Evolutionary conservation across 2,329 filamentous ascomycete species (phyloP), one percentile per base, ranked within the genome.

Genomic region (Tolypocladium capitatum): DNA sequence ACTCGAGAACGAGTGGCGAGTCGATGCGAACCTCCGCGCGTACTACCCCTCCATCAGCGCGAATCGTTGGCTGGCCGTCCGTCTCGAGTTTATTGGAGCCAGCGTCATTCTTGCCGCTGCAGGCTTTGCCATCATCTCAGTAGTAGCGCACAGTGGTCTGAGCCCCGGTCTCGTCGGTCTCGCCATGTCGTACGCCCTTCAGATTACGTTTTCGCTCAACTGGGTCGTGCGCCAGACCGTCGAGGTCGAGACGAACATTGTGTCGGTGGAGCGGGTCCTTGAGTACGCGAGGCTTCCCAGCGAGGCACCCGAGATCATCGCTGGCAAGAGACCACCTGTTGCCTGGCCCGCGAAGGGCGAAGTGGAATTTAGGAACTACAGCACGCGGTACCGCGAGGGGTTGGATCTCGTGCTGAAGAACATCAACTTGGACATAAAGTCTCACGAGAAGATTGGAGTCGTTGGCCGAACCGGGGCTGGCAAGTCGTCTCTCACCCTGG

Each of bases 231-330:
- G 94, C 50, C 92, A 98, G 68, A 96, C 90, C 0, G 92, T 98
- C 32, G 94, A 98, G 67, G 92, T 98, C n/a, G 94, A 98, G 73
- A 97, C 91, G n/a, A 98, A 98, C 67, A 98, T 98, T 60, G 91
- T 98, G 42, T 95, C 91, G 10, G 92, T 98, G 34, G 92, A 98
- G 74, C 85, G 92, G 60, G 90, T 98, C 43, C 81, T 98, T 45
- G 94, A 98, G 67, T 98, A 98, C 68, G 87, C 91, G 49, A 77
- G 79, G 45, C 76, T 98, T 53, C 90, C 91, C 27, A 92, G 85
- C 64, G 92, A 98, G 70, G 91, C 92, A 45, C 88, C 90, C 8
- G 92, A 98, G 64, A 87, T 97, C 55, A 85, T 97, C 57, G 84
- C 86, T 60, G 84, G 87, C 66, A 84, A 86, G 62, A 77, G 91